These are phyloP conservation scores for Polyporus tsugae DNA, from an alignment of 1,284 basidiomycete species.

Conservation along the genomic window DNA sequence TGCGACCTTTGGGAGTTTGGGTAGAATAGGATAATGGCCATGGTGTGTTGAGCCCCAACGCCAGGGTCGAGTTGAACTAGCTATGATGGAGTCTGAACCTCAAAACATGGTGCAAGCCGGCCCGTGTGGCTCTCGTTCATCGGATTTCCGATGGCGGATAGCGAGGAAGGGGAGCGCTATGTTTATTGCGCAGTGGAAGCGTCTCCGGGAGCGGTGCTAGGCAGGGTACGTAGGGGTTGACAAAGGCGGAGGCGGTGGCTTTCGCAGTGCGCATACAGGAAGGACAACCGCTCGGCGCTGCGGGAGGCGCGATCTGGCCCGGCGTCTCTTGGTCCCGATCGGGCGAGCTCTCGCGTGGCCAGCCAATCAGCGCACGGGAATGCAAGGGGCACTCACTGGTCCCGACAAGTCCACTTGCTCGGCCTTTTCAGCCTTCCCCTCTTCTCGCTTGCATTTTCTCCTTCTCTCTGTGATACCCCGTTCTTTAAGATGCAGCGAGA, in stretches of 20 bases:
- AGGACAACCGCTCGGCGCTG: neutral
- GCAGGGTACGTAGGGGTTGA: neutral
- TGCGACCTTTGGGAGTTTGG: no score
- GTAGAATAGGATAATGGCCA: no score
- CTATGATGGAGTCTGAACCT: no score
- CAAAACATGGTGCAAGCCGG: no score
- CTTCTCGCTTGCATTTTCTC: neutral
- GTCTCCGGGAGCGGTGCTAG: neutral
- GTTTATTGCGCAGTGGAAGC: neutral
- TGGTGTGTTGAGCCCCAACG: no score
- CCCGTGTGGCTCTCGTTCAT: neutral
- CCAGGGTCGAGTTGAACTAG: no score
- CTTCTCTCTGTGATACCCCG: slow-evolving; percentile 39
- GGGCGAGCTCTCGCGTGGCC: neutral
- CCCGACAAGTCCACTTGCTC: neutral
- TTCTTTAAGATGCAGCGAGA: slow-evolving; percentile 46
- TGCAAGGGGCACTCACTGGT: neutral
- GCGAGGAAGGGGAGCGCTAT: neutral
- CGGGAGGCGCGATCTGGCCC: neutral
- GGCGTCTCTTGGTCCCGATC: neutral
- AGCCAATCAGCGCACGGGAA: neutral
- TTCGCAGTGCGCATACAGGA: neutral
- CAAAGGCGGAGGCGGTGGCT: neutral
- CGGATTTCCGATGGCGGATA: neutral
- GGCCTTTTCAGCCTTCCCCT: slow-evolving; percentile 1